These are phyloP conservation scores for Cucurbita moschata DNA, from an alignment of 306 rosid species.

Conservation along the genomic window DNA sequence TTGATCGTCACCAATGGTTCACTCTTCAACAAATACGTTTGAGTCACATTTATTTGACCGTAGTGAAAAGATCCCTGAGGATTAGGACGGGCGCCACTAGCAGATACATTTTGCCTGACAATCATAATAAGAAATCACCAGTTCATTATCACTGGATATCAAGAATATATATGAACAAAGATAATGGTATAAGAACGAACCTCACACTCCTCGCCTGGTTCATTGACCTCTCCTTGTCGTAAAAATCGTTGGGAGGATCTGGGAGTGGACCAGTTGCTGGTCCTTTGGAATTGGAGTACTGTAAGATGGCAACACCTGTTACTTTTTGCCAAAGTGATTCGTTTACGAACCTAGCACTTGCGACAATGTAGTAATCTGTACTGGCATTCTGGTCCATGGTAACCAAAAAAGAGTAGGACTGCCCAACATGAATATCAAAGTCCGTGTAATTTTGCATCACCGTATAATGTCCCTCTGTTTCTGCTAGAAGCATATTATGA, in stretches of 20 bases:
- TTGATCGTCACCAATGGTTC: conserved; percentile 37
- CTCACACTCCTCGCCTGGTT: conserved; percentile 72
- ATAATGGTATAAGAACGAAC: conserved; percentile 25
- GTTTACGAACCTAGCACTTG: conserved; percentile 89
- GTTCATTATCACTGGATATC: not conserved
- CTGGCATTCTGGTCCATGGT: conserved; percentile 82
- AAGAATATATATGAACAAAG: not conserved
- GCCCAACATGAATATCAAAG: conserved; percentile 83
- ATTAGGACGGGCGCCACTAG: conserved; percentile 96
- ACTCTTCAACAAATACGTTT: conserved; percentile 46
- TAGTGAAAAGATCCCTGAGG: conserved; percentile 87
- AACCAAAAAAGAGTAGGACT: conserved; percentile 68
- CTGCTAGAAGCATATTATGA: conserved; percentile 58
- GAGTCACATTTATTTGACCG: conserved; percentile 69
- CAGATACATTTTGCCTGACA: conserved; percentile 59
- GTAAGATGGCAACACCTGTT: conserved; percentile 75
- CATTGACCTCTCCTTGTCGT: conserved; percentile 41
- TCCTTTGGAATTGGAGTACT: conserved; percentile 67
- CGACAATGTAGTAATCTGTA: conserved; percentile 78
- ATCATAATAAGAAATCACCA: not conserved
- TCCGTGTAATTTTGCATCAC: conserved; percentile 42
- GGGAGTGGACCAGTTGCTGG: conserved; percentile 75
- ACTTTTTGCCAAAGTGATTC: conserved; percentile 74
- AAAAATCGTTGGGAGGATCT: conserved; percentile 54
- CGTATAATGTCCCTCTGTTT: conserved; percentile 69